phyloP scores from a whole-genome alignment of 306 rosid genomes.

The Biancaea sappan region DNA sequence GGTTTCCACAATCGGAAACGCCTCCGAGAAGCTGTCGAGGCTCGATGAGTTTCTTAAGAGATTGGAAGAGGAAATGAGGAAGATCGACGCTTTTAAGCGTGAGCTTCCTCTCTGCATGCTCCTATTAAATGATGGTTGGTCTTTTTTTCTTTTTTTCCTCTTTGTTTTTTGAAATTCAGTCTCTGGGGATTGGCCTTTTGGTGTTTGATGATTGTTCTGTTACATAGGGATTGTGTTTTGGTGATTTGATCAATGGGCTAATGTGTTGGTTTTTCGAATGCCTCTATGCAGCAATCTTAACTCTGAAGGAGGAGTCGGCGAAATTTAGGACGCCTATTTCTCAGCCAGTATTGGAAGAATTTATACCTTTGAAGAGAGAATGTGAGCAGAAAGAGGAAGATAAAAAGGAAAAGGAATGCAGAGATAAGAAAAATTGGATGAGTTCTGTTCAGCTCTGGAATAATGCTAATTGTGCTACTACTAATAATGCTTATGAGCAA shows the following conservation, averaged over 20 bases:
- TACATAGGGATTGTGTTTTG: background rate
- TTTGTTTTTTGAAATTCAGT: slow-evolving; percentile 33
- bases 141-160: background rate
- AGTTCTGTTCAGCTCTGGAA: slow-evolving; percentile 98
- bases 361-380: slow-evolving; percentile 74
- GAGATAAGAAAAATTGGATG: slow-evolving; percentile 96
- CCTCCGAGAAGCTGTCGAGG: slow-evolving; percentile 36
- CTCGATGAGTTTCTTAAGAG: slow-evolving; percentile 43
- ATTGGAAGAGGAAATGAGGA: slow-evolving; percentile 68
- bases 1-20: slow-evolving; percentile 35
- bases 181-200: background rate
- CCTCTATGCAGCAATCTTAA: slow-evolving; percentile 51
- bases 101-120: slow-evolving; percentile 83
- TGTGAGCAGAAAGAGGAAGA: slow-evolving; percentile 42
- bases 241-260: slow-evolving; percentile 16
- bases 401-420: slow-evolving; percentile 52
- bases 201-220: background rate
- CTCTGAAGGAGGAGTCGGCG: slow-evolving; percentile 51
- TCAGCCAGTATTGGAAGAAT: slow-evolving; percentile 76
- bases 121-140: slow-evolving; percentile 72
- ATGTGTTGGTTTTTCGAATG: background rate
- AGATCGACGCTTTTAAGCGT: slow-evolving; percentile 80
- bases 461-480: slow-evolving; percentile 17
- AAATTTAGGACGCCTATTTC: slow-evolving; percentile 39
- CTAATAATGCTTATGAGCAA: slow-evolving; percentile 35